These are phyloP conservation scores for Dimargaris xerosporica DNA, from an alignment of 192 early-diverging fungal species.

Conservation along the genomic window DNA sequence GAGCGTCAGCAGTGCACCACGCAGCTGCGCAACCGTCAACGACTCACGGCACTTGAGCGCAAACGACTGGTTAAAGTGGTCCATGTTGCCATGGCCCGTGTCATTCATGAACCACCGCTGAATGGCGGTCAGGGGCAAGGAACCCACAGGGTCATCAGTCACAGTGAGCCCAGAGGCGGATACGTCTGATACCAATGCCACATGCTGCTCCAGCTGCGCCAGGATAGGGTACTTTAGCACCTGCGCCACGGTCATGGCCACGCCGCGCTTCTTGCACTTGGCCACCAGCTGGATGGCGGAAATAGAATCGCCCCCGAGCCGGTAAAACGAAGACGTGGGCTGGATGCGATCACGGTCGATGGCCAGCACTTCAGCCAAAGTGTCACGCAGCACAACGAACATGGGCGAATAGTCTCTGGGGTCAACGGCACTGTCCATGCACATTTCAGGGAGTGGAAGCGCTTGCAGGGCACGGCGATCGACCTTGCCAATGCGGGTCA, in stretches of 20 bases:
- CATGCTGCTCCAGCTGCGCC: neutral
- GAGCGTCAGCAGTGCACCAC: neutral
- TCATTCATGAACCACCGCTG: neutral
- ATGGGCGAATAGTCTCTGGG: neutral
- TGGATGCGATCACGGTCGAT: neutral
- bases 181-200: neutral
- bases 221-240: neutral
- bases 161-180: neutral
- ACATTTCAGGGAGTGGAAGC: neutral
- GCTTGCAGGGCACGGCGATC: neutral
- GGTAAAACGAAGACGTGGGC: neutral
- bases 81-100: neutral
- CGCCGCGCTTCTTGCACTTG: neutral
- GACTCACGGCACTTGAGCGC: neutral
- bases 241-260: neutral
- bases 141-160: neutral
- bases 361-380: neutral
- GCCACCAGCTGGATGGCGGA: conserved; percentile 2
- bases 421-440: neutral
- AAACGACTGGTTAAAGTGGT: conserved; percentile 9
- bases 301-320: conserved; percentile 5
- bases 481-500: neutral
- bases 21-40: neutral
- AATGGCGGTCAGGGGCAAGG: conserved; percentile 1
- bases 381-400: neutral